Evolutionary conservation across 805 yeast species (phyloP).

Genomic region (Starmerella potacharoeniae): DNA sequence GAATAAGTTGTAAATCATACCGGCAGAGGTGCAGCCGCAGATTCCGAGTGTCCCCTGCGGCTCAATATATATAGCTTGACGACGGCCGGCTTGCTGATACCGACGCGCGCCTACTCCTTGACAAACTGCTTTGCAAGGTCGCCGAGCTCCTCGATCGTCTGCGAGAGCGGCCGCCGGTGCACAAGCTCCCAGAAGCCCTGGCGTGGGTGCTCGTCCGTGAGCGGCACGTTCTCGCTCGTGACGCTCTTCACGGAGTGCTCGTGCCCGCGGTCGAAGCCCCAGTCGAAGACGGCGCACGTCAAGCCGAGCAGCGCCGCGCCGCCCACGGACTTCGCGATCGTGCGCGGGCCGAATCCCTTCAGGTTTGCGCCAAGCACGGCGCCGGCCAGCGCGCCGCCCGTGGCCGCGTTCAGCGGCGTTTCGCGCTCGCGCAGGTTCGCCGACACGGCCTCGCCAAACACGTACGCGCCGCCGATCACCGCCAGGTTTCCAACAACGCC

Average conservation of each 20-base stretch:
- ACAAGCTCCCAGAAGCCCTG: constrained; percentile 72
- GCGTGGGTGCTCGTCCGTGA: constrained; percentile 28
- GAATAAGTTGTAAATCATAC: too few species aligned
- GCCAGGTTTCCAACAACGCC: constrained; percentile 29
- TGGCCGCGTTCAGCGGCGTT: constrained; percentile 49
- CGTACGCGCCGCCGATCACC: constrained; percentile 41
- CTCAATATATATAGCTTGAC: too few species aligned
- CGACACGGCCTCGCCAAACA: constrained; percentile 34
- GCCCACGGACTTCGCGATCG: constrained; percentile 36
- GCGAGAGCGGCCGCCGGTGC: constrained; percentile 70
- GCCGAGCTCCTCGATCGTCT: constrained; percentile 67
- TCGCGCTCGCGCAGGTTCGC: constrained; percentile 53
- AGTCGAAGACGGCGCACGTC: constrained; percentile 34
- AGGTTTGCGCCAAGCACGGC: constrained; percentile 32
- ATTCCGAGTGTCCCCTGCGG: too few species aligned
- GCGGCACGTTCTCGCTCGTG: constrained; percentile 30
- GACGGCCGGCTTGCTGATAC: too few species aligned
- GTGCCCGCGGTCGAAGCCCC: constrained; percentile 28
- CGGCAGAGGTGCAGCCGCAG: too few species aligned
- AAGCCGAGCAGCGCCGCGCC: constrained; percentile 36
- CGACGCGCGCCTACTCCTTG: constrained; percentile 8
- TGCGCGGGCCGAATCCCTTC: constrained; percentile 21
- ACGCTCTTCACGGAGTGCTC: constrained; percentile 22
- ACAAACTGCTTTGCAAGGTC: constrained; percentile 28
- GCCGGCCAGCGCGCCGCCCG: constrained; percentile 40